Evolutionary conservation across 2,329 filamentous ascomycete species (phyloP).

Genomic region (Penicillium occitanis): DNA sequence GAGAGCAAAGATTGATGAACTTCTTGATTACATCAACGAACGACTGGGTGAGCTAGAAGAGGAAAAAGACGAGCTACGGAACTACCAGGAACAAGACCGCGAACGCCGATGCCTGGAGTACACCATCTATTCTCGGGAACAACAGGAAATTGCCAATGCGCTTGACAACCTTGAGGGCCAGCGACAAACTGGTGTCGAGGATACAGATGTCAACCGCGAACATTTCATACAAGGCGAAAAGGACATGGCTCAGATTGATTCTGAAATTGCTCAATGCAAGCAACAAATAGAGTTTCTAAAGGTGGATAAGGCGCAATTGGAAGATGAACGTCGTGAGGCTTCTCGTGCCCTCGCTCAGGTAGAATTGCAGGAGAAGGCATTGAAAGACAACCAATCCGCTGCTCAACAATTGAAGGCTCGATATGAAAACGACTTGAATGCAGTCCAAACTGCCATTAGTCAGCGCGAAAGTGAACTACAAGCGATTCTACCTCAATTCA

Average conservation of each 20-base stretch:
- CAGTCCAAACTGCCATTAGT: conserved; percentile 71
- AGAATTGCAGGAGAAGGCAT: conserved; percentile 77
- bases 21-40: conserved; percentile 88
- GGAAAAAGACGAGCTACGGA: conserved; percentile 92
- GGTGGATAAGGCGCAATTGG: conserved; percentile 81
- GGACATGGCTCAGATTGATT: conserved; percentile 72
- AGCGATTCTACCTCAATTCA: conserved; percentile 73
- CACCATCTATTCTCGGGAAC: conserved; percentile 87
- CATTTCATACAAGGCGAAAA: conserved; percentile 76
- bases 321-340: conserved; percentile 82
- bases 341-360: conserved; percentile 78
- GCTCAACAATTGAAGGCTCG: conserved; percentile 70
- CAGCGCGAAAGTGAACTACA: conserved; percentile 74
- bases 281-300: conserved; percentile 81
- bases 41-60: conserved; percentile 87
- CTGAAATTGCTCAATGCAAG: conserved; percentile 74
- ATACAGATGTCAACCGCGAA: conserved; percentile 76
- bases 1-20: conserved; percentile 87
- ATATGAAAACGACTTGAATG: conserved; percentile 69
- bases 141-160: conserved; percentile 72
- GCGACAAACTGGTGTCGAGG: conserved; percentile 78
- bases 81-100: conserved; percentile 91
- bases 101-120: conserved; percentile 92
- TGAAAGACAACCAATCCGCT: conserved; percentile 78
- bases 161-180: conserved; percentile 81